These are phyloP conservation scores for Typha latifolia DNA, from an alignment of 176 grass and related monocot species.

Conservation along the genomic window DNA sequence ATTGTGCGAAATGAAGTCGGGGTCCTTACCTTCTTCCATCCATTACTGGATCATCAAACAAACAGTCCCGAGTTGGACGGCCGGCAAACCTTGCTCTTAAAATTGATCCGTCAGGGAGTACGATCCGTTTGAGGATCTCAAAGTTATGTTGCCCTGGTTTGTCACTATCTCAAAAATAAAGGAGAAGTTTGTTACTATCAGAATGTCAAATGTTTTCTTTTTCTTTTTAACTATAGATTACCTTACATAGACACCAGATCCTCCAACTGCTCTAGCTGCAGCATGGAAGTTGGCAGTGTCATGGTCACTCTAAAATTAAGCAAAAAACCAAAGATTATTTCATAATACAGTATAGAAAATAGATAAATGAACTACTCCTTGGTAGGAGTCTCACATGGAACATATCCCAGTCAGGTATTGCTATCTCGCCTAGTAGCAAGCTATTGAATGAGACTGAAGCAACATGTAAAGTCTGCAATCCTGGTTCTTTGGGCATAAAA, in stretches of 20 bases:
- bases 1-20: not conserved
- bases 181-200: not conserved
- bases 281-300: slow-evolving; percentile 40
- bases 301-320: slow-evolving; percentile 31
- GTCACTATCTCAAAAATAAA: slow-evolving; percentile 23
- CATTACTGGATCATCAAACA: slow-evolving; percentile 41
- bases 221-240: not conserved
- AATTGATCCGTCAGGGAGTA: slow-evolving; percentile 43
- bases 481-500: slow-evolving; percentile 41
- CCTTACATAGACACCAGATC: slow-evolving; percentile 48
- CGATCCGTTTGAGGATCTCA: slow-evolving; percentile 35
- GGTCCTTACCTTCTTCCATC: slow-evolving; percentile 31
- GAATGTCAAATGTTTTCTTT: not conserved
- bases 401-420: slow-evolving; percentile 62
- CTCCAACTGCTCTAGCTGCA: slow-evolving; percentile 42
- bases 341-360: not conserved
- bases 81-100: slow-evolving; percentile 36
- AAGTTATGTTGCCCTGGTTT: slow-evolving; percentile 48
- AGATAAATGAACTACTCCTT: not conserved
- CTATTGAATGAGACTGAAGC: slow-evolving; percentile 45
- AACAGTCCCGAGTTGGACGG: slow-evolving; percentile 30
- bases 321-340: slow-evolving; percentile 14
- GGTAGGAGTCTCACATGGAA: slow-evolving; percentile 39
- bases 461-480: slow-evolving; percentile 40
- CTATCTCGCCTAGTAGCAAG: slow-evolving; percentile 42